These are phyloP conservation scores for Suhomyces sp. DNA, from an alignment of 805 yeast species.

Conservation along the genomic window DNA sequence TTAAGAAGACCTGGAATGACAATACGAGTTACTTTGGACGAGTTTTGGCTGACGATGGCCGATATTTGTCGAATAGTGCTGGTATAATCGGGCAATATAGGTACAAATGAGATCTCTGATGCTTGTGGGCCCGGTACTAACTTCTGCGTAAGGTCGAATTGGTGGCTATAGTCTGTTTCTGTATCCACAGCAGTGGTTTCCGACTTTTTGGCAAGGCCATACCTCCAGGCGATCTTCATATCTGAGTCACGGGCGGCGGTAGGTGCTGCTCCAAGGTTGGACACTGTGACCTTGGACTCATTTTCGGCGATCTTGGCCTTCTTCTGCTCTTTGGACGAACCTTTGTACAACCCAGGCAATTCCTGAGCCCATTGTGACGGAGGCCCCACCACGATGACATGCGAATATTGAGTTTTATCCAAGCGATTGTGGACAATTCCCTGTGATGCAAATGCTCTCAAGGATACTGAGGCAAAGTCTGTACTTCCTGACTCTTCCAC, in stretches of 20 bases:
- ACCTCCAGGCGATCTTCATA: conserved; percentile 93
- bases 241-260: conserved; percentile 32
- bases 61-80: conserved; percentile 41
- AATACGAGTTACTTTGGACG: conserved; percentile 56
- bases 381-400: conserved; percentile 61
- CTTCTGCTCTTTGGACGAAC: conserved; percentile 63
- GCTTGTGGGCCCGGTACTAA: conserved; percentile 63
- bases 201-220: conserved; percentile 47
- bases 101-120: conserved; percentile 58
- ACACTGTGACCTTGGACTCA: conserved; percentile 64
- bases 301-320: conserved; percentile 54
- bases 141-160: conserved; percentile 75
- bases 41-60: conserved; percentile 34
- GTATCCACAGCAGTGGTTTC: conserved; percentile 24
- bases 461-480: conserved; percentile 71
- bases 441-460: conserved; percentile 71
- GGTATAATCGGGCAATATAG: conserved; percentile 22
- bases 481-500: conserved; percentile 86
- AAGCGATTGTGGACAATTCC: conserved; percentile 66
- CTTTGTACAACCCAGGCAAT: conserved; percentile 75
- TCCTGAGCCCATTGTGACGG: conserved; percentile 60
- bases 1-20: conserved; percentile 75
- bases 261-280: conserved; percentile 49
- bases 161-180: conserved; percentile 56
- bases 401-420: conserved; percentile 42